Evolutionary conservation across 1,139 yeast genomes (phyloP).

Genomic region (Yamadazyma conglobata): DNA sequence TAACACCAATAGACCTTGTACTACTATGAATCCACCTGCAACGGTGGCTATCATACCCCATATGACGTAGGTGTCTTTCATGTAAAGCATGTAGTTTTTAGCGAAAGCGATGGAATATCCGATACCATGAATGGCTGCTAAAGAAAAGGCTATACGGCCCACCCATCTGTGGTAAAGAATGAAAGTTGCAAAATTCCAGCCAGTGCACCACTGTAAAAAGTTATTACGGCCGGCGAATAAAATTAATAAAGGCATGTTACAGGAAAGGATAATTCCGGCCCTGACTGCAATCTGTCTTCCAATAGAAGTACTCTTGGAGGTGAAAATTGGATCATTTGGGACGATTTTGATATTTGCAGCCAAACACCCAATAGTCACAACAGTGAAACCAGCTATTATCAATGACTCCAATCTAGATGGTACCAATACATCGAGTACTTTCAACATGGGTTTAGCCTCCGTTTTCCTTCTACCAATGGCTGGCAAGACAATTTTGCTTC

Average conservation of each 20-base stretch:
- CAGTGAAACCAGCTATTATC: conserved; percentile 35
- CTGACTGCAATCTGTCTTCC: conserved; percentile 30
- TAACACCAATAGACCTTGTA: conserved; percentile 36
- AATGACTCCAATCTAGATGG: conserved; percentile 29
- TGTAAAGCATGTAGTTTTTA: conserved; percentile 12
- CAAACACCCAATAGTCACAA: conserved; percentile 40
- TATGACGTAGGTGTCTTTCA: conserved; percentile 20
- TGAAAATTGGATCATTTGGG: conserved; percentile 24
- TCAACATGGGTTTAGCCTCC: conserved; percentile 18
- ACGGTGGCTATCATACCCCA: conserved; percentile 32
- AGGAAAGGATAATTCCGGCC: conserved; percentile 30
- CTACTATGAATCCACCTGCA: conserved; percentile 28
- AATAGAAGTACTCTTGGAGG: conserved; percentile 17
- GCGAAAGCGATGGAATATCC: conserved; percentile 29
- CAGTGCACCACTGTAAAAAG: conserved; percentile 40
- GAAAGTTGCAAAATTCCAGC: conserved; percentile 36
- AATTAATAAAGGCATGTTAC: conserved; percentile 31
- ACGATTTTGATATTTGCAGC: conserved; percentile 20
- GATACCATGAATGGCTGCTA: conserved; percentile 33
- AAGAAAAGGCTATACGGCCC: conserved; percentile 28
- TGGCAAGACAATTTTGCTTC: conserved; percentile 30
- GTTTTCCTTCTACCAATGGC: conserved; percentile 27
- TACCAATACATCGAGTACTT: conserved; percentile 22
- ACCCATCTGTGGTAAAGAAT: conserved; percentile 38
- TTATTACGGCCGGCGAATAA: conserved; percentile 46